Conservation (phyloP, 257 asterid species). For the Perilla frutescens region DNA sequence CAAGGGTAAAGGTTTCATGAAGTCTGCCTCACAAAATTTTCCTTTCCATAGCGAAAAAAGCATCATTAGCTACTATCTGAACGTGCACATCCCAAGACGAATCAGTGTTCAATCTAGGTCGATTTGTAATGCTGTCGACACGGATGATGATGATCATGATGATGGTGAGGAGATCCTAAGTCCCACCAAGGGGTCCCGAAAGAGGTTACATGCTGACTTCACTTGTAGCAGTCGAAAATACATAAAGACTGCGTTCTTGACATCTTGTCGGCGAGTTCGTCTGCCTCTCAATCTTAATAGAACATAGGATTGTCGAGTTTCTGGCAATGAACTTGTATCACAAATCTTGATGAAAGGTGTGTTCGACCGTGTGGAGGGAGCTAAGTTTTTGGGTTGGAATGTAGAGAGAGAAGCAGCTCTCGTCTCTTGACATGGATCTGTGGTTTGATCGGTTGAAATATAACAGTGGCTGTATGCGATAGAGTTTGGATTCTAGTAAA, state of each 20-base stretch:
- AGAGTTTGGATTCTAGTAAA: too few species aligned
- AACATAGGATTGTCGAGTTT: background rate
- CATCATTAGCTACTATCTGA: constrained; percentile 36
- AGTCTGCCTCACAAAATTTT: constrained; percentile 4
- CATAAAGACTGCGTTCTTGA: background rate
- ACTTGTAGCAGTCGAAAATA: constrained; percentile 9
- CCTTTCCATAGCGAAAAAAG: constrained; percentile 19
- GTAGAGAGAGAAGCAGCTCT: background rate
- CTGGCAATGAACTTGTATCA: background rate
- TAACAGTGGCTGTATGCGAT: too few species aligned
- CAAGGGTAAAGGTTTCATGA: constrained; percentile 18
- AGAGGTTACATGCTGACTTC: constrained; percentile 23
- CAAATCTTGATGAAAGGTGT: background rate
- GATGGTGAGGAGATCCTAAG: constrained; percentile 14
- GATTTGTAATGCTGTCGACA: background rate
- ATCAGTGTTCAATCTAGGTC: constrained; percentile 31
- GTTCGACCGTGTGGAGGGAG: background rate
- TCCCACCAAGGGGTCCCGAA: constrained; percentile 7
- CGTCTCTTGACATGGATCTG: too few species aligned
- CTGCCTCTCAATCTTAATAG: background rate
- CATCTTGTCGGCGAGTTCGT: constrained; percentile 5
- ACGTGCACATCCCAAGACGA: constrained; percentile 32
- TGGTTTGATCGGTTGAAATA: too few species aligned
- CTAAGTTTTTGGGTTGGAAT: too few species aligned
- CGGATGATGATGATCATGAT: constrained; percentile 11